Evolutionary conservation across 306 rosid genomes (phyloP), one percentile per base, ranked within the genome.

Genomic region (Gastrolobium villosum): DNA sequence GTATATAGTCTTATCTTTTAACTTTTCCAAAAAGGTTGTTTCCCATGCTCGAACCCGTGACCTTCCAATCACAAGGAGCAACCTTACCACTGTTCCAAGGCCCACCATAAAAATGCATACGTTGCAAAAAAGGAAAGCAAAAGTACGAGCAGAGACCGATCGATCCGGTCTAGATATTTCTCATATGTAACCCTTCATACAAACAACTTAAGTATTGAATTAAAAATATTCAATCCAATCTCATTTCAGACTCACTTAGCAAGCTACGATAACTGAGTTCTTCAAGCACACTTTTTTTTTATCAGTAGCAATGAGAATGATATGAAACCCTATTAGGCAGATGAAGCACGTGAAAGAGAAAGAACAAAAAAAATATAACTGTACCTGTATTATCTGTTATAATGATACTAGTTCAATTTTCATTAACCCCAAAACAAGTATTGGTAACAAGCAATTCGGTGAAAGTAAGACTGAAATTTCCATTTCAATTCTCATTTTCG

Each of bases 241-340:
- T 30, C 66, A 53, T 28, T 40, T 53, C 52, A 61, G 45, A 60
- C 48, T 67, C 34, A 68, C 15, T 45, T 40, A 61, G 36, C 79
- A 55, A 57, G 52, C 44, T 57, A 72, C 28, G n/a, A 32, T 7
- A 49, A 64, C 40, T 55, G 5, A 44, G 26, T 68, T 67, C 5
- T 10, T 39, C 49, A 49, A 43, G 1, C 70, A 45, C n/a, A 41
- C 15, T 30, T 26, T 40, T 26, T 40, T 13, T 35, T 31, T 6
- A 52, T 31, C 32, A 44, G 36, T 39, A 43, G 7, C 13, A 9
- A 37, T 2, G 10, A 10, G 72, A 82, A 36, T 34, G 40, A 14
- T 1, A 46, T 3, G 6, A 44, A 14, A 14, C 61, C 20, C 39
- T 10, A 28, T 10, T 8, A 69, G 40, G 59, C 37, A 72, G 31